Conservation (phyloP, 2,329 filamentous ascomycete genomes). For the Hymenoscyphus scutula region DNA sequence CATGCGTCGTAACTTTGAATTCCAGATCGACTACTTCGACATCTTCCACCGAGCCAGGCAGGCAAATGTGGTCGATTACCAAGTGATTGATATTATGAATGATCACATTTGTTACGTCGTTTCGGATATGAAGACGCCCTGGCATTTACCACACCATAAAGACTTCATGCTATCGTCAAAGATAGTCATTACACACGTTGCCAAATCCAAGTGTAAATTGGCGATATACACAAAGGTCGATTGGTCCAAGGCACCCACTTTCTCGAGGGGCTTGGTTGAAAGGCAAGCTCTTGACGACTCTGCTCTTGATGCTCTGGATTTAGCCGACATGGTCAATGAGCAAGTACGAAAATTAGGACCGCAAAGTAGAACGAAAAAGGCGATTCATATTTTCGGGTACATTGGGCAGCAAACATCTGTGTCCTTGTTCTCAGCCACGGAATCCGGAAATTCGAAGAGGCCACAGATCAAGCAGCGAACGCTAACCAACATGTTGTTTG, state of each 20-base stretch:
- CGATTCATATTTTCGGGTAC: slow-evolving; percentile 75
- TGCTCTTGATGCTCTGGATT: slow-evolving; percentile 67
- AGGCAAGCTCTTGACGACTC: slow-evolving; percentile 74
- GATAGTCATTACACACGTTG: slow-evolving; percentile 88
- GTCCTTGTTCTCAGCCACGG: slow-evolving; percentile 54
- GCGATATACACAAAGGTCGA: slow-evolving; percentile 85
- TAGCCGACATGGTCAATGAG: slow-evolving; percentile 73
- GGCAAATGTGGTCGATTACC: slow-evolving; percentile 71
- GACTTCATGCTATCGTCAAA: slow-evolving; percentile 83
- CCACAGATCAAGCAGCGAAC: slow-evolving; percentile 58
- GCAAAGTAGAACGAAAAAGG: slow-evolving; percentile 72
- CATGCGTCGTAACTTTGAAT: slow-evolving; percentile 76
- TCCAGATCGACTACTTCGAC: slow-evolving; percentile 68
- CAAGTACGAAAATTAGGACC: slow-evolving; percentile 73
- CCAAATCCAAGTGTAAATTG: slow-evolving; percentile 89
- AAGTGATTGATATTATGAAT: slow-evolving; percentile 79
- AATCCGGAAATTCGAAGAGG: slow-evolving; percentile 46
- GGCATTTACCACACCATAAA: slow-evolving; percentile 75
- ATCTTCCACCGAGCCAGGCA: slow-evolving; percentile 61
- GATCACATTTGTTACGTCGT: slow-evolving; percentile 71
- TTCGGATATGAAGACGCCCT: slow-evolving; percentile 57
- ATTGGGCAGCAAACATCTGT: slow-evolving; percentile 67
- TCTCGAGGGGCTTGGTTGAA: slow-evolving; percentile 62
- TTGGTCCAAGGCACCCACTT: slow-evolving; percentile 68
- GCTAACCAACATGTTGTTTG: slow-evolving; percentile 67